Conservation (phyloP, 306 rosid genomes). For the Quercus gilva region DNA sequence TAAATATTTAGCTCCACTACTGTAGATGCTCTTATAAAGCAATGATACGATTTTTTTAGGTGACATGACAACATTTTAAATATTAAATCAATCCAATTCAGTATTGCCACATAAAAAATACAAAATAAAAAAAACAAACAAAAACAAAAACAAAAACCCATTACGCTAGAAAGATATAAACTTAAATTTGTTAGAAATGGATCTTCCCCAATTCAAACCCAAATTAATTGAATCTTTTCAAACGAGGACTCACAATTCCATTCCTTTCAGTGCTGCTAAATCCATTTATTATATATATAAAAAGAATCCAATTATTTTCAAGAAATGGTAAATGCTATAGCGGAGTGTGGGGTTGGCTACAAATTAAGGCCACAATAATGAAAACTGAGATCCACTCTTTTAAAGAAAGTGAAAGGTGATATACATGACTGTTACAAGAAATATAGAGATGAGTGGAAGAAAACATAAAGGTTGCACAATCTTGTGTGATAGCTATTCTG, state of each 20-base stretch:
- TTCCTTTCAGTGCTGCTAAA: slow-evolving; percentile 64
- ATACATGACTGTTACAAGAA: slow-evolving; percentile 43
- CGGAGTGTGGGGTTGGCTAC: slow-evolving; percentile 58
- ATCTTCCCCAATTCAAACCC: too few relatives aligned
- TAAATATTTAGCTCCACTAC: too few relatives aligned
- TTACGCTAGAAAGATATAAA: too few relatives aligned
- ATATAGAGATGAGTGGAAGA: slow-evolving; percentile 61
- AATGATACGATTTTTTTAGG: too few relatives aligned
- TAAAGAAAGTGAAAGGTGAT: slow-evolving; percentile 61
- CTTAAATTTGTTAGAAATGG: too few relatives aligned
- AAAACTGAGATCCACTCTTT: slow-evolving; percentile 48
- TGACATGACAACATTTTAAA: too few relatives aligned
- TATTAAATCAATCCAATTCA: too few relatives aligned
- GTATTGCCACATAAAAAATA: too few relatives aligned
- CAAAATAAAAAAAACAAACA: too few relatives aligned
- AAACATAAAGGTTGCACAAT: slow-evolving; percentile 64
- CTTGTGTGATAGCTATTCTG: slow-evolving; percentile 58
- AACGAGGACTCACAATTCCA: slow-evolving; percentile 30
- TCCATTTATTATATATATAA: slow-evolving; percentile 37
- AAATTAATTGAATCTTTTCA: too few relatives aligned
- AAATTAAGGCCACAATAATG: slow-evolving; percentile 53
- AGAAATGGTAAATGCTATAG: slow-evolving; percentile 65
- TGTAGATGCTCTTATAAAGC: too few relatives aligned
- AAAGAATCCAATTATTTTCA: slow-evolving; percentile 3
- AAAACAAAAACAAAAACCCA: too few relatives aligned